Conservation (phyloP, 768 basidiomycete species). For the Cystobasidium tubakii region DNA sequence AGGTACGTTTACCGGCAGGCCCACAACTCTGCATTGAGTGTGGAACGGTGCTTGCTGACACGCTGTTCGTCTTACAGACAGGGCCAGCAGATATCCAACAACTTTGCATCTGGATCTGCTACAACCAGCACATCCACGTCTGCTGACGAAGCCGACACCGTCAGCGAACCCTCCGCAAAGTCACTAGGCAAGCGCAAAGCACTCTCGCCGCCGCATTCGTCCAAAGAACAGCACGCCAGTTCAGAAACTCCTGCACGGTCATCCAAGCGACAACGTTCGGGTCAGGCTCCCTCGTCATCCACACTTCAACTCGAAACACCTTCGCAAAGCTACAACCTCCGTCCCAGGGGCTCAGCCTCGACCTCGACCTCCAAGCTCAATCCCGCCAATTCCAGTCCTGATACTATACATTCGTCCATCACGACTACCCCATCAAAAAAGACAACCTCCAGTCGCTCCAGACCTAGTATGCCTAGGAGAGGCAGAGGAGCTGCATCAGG, state of each 20-base stretch:
- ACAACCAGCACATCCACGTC: background rate
- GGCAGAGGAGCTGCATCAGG: conserved; percentile 36
- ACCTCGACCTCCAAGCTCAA: conserved; percentile 22
- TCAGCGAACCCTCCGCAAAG: conserved; percentile 35
- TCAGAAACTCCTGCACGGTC: background rate
- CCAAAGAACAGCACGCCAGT: background rate
- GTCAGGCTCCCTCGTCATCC: background rate
- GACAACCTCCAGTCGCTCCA: background rate
- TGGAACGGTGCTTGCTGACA: background rate
- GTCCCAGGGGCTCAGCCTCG: conserved; percentile 24
- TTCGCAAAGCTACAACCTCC: conserved; percentile 30
- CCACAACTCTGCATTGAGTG: background rate
- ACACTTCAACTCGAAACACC: background rate
- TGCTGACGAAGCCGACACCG: background rate
- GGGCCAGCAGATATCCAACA: background rate
- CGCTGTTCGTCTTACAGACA: background rate
- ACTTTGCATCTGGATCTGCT: background rate
- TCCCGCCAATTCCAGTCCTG: background rate
- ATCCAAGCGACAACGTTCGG: background rate
- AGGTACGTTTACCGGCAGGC: background rate
- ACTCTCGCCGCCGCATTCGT: conserved; percentile 35
- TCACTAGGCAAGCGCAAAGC: conserved; percentile 43
- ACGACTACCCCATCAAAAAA: background rate
- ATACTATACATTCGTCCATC: background rate
- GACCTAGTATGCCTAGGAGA: conserved; percentile 40